phyloP scores from a whole-genome alignment of 257 asterid genomes.

The Fraxinus cuspidata region DNA sequence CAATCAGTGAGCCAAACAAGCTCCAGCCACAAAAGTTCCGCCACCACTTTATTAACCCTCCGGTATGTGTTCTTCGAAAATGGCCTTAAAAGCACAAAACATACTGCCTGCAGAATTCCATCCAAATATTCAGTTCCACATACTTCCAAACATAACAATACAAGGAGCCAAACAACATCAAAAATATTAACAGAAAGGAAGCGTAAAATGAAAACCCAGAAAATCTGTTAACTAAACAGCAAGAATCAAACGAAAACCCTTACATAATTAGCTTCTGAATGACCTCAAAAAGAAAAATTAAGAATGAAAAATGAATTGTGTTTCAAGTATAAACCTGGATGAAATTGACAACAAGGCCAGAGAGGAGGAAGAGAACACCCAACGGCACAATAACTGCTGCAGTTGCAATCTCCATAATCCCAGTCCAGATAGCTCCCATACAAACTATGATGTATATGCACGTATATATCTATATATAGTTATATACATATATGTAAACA shows the following conservation, averaged over 20 bases:
- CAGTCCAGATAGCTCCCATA: conserved; percentile 9
- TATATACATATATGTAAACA: no score
- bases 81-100: conserved; percentile 69
- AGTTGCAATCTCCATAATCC: conserved; percentile 62
- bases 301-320: no score
- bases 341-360: conserved; percentile 82
- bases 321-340: conserved; percentile 58
- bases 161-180: background rate
- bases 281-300: no score
- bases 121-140: conserved; percentile 3
- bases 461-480: no score
- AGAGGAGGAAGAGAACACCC: conserved; percentile 85
- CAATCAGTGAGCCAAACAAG: conserved; percentile 93
- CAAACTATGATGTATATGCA: conserved; percentile 7
- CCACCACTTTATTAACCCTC: conserved; percentile 77
- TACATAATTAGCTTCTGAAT: no score
- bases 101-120: conserved; percentile 54
- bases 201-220: conserved; percentile 5
- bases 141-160: conserved; percentile 16
- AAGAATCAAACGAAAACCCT: background rate
- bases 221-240: background rate
- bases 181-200: background rate
- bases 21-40: conserved; percentile 91
- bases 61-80: conserved; percentile 73
- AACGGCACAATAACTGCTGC: conserved; percentile 78